Evolutionary conservation across 1,139 yeast genomes (phyloP).

Genomic region (Debaryomyces udenii): DNA sequence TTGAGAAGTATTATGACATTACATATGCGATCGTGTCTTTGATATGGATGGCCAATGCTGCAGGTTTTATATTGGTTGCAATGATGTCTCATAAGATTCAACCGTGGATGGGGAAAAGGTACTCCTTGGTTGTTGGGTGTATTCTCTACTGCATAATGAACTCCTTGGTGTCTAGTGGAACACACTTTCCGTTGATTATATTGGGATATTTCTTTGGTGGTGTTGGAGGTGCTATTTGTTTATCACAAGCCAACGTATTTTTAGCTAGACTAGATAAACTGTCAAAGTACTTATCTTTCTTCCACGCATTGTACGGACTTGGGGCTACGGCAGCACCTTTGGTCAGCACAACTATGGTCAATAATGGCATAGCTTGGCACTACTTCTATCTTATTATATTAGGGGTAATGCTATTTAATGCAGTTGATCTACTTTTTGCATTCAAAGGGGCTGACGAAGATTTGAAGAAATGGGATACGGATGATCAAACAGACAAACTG

Average conservation of each 20-base stretch:
- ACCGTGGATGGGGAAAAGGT: conserved; percentile 42
- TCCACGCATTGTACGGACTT: conserved; percentile 64
- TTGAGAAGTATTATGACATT: conserved; percentile 39
- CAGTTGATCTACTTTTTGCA: conserved; percentile 31
- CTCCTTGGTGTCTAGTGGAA: conserved; percentile 42
- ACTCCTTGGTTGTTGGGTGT: conserved; percentile 41
- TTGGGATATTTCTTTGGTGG: conserved; percentile 62
- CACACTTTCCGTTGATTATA: conserved; percentile 45
- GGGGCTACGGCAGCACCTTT: conserved; percentile 68
- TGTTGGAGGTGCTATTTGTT: conserved; percentile 56
- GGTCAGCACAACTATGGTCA: conserved; percentile 56
- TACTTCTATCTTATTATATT: conserved; percentile 53
- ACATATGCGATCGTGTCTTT: conserved; percentile 45
- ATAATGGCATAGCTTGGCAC: conserved; percentile 55
- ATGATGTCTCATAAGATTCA: conserved; percentile 43
- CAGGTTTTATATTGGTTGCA: conserved; percentile 48
- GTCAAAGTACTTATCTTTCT: conserved; percentile 52
- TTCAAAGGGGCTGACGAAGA: conserved; percentile 50
- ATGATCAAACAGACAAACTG: conserved; percentile 13
- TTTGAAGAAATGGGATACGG: conserved; percentile 36
- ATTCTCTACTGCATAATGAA: conserved; percentile 38
- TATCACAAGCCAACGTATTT: conserved; percentile 62
- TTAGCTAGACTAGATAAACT: conserved; percentile 52
- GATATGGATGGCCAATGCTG: conserved; percentile 50
- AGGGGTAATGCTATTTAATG: conserved; percentile 36